Evolutionary conservation across 441 rosid genomes (phyloP).

Genomic region (Mallotus repandus): DNA sequence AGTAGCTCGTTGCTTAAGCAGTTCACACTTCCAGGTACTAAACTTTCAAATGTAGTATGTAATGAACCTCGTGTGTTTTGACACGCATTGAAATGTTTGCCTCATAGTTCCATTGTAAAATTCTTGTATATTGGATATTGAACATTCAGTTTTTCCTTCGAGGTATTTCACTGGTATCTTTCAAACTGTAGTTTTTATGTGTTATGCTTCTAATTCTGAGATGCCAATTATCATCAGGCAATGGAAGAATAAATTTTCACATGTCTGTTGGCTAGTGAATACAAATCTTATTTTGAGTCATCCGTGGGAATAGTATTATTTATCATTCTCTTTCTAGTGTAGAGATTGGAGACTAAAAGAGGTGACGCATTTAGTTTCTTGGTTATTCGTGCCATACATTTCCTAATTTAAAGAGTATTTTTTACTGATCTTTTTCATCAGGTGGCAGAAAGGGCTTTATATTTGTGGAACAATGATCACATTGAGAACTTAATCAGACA

Average conservation of each 20-base stretch:
- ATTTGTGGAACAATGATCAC: constrained; percentile 82
- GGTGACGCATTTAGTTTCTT: not conserved
- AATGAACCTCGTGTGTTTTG: not conserved
- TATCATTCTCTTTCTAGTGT: too few species aligned
- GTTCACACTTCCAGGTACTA: constrained; percentile 73
- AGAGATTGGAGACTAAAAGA: constrained; percentile 2
- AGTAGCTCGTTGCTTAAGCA: constrained; percentile 64
- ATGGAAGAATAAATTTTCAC: not conserved
- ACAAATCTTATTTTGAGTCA: constrained; percentile 5
- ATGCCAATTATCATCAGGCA: not conserved
- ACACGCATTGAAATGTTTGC: not conserved
- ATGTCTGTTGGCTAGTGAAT: not conserved
- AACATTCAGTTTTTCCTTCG: not conserved
- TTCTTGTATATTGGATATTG: not conserved
- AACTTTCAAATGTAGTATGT: not conserved
- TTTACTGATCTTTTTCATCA: constrained; percentile 21
- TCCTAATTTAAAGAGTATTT: not conserved
- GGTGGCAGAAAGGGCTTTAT: constrained; percentile 81
- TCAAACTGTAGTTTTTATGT: not conserved
- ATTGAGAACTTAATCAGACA: constrained; percentile 66
- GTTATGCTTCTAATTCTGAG: not conserved
- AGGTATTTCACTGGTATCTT: not conserved
- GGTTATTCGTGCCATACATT: not conserved
- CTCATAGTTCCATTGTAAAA: not conserved
- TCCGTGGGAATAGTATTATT: not conserved